These are phyloP conservation scores for Kwoniella mangroviensis DNA, from an alignment of 768 basidiomycete genomes.

Conservation along the genomic window DNA sequence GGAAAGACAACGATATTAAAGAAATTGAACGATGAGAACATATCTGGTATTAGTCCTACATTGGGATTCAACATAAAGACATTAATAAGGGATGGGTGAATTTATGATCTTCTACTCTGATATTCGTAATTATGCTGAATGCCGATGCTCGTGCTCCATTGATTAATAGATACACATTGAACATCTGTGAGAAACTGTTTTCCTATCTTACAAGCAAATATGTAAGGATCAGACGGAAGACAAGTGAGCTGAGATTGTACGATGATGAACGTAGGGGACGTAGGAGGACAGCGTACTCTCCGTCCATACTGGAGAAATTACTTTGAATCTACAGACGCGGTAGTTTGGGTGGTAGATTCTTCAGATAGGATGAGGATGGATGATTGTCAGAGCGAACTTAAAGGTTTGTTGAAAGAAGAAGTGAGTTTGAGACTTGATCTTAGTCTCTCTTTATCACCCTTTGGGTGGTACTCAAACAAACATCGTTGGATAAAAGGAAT, in stretches of 20 bases:
- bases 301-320: slow-evolving; percentile 99
- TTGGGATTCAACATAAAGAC: slow-evolving; percentile 99
- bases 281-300: slow-evolving; percentile 93
- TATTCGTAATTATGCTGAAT: slow-evolving; percentile 58
- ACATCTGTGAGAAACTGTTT: slow-evolving; percentile 67
- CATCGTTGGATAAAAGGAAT: too few relatives aligned
- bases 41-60: slow-evolving; percentile 84
- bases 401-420: slow-evolving; percentile 85
- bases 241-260: too few relatives aligned
- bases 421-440: slow-evolving; percentile 62
- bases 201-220: not conserved
- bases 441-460: not conserved
- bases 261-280: slow-evolving; percentile 73
- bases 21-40: slow-evolving; percentile 90
- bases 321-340: slow-evolving; percentile 96
- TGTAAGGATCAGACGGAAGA: slow-evolving; percentile 11
- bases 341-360: slow-evolving; percentile 99
- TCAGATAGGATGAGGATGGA: slow-evolving; percentile 85
- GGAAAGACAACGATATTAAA: slow-evolving; percentile 98
- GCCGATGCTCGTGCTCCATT: not conserved
- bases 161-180: slow-evolving; percentile 69
- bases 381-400: slow-evolving; percentile 87
- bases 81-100: slow-evolving; percentile 82
- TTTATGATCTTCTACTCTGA: not conserved
- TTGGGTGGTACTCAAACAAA: not conserved